Percentiles rank a stretch among this genome's conserved stretches.
These are phyloP conservation scores for Blastocrithidia nonstop DNA, from an alignment of 208 protist species.

Conservation along the genomic window DNA sequence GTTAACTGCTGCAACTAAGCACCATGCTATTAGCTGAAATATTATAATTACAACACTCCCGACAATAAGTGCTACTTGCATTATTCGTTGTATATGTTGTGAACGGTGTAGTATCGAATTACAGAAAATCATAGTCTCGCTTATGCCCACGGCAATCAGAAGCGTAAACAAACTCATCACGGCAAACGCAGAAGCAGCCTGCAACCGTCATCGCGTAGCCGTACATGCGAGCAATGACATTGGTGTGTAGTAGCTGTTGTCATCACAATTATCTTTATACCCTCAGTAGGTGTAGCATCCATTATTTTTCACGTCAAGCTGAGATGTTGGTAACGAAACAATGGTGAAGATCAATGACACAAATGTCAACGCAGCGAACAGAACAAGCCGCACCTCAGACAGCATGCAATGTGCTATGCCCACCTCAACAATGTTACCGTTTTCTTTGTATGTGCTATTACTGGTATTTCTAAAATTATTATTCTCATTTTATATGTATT, in stretches of 20 bases:
- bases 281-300: slow-evolving; percentile 67
- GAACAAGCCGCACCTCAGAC: slow-evolving; percentile 13
- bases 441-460: background rate
- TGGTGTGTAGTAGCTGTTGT: slow-evolving; percentile 13
- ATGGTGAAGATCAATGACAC: slow-evolving; percentile 19
- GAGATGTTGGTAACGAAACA: slow-evolving; percentile 28
- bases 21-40: slow-evolving; percentile 35
- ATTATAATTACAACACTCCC: slow-evolving; percentile 11
- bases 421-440: background rate
- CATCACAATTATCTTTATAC: slow-evolving; percentile 53
- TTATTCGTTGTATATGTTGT: too few relatives aligned
- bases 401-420: slow-evolving; percentile 15
- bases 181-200: slow-evolving; percentile 39
- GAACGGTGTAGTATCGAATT: too few relatives aligned
- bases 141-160: slow-evolving; percentile 15
- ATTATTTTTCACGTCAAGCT: slow-evolving; percentile 16
- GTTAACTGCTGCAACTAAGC: slow-evolving; percentile 22
- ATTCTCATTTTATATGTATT: too few relatives aligned
- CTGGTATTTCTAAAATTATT: background rate
- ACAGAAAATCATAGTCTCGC: too few relatives aligned
- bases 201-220: slow-evolving; percentile 11
- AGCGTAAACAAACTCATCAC: slow-evolving; percentile 29
- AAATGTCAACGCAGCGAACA: slow-evolving; percentile 16
- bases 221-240: slow-evolving; percentile 18
- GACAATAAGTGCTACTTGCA: slow-evolving; percentile 11